Base-by-base conservation (phyloP, 2,329 filamentous ascomycete species). In the Bisporella sp. region DNA sequence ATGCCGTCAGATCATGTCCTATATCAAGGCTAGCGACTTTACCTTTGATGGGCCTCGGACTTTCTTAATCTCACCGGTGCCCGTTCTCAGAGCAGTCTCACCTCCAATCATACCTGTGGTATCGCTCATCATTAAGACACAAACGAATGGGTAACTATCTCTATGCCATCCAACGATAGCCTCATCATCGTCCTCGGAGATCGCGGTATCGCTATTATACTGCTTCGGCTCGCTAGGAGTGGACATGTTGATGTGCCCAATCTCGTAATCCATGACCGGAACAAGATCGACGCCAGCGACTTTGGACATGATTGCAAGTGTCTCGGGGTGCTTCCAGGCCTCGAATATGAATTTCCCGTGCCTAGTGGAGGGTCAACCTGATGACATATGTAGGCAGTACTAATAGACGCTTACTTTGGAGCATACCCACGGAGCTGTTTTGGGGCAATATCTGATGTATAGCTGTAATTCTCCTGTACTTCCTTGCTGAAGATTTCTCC, bases 331-430 rank as follows among this genome's bases (percentile, higher is more conserved):
- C 50, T 73, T 77, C 81, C 79, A 84, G 3, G 76, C 76, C 51
- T 77, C 77, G 57, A 84, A 82, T 4, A 79, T 75, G 56, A 87
- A 87, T 1, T 82, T 82, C 1, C 81, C 81, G 58, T 78, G 76
- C 52, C 78, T 81, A 52, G 21, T 12, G 13, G 13, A 21, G 29
- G 8, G 48, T 61, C 48, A 62, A 56, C 39, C 30, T 29, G 21
- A 31, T 13, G 31, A 31, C 45, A 50, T 45, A 13, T 37, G 32
- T 57, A 41, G 56, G 42, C 31, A 33, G 35, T 2, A 13, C 1
- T 40, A 48, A 32, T 28, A 11, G 6, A 28, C 8, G 71, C 76
- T 70, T 69, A 84, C 78, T 77, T 70, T 33, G 68, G 73, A 60
- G 68, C 78, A 68, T 71, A 84, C 52, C 75, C 77, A 50, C 78